These are phyloP conservation scores for Didymella sp. DNA, from an alignment of 2,329 filamentous ascomycete species.

Conservation along the genomic window DNA sequence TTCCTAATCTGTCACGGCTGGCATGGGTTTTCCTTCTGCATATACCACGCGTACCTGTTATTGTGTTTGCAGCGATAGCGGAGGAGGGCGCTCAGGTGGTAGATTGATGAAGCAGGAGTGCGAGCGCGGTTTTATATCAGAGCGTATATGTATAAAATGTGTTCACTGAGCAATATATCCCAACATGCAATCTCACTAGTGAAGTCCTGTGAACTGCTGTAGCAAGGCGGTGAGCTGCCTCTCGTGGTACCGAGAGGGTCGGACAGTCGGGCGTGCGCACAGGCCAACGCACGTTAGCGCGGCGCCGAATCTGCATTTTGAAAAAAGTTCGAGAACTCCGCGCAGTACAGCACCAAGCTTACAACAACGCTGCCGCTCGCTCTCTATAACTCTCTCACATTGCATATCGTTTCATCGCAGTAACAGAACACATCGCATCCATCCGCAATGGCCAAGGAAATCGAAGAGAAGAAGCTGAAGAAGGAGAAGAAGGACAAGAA, in stretches of 20 bases:
- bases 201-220: conserved; percentile 2
- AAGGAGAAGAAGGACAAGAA: conserved; percentile 65
- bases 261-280: neutral
- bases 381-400: conserved; percentile 2
- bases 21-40: conserved; percentile 37
- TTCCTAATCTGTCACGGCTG: conserved; percentile 26
- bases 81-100: conserved; percentile 27
- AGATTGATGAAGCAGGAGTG: conserved; percentile 30
- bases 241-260: neutral
- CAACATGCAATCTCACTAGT: neutral
- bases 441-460: conserved; percentile 47
- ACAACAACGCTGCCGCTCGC: conserved; percentile 14
- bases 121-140: conserved; percentile 25
- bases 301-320: conserved; percentile 19
- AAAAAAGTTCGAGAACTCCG: conserved; percentile 29
- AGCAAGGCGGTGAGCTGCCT: conserved; percentile 2
- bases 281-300: neutral
- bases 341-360: conserved; percentile 24
- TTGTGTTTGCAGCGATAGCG: conserved; percentile 34
- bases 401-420: neutral
- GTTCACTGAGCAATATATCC: neutral
- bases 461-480: conserved; percentile 50
- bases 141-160: conserved; percentile 39
- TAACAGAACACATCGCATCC: conserved; percentile 1
- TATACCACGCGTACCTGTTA: conserved; percentile 48